Evolutionary conservation across 495 filamentous ascomycete species (phyloP).

Genomic region (Immersiella caudata): DNA sequence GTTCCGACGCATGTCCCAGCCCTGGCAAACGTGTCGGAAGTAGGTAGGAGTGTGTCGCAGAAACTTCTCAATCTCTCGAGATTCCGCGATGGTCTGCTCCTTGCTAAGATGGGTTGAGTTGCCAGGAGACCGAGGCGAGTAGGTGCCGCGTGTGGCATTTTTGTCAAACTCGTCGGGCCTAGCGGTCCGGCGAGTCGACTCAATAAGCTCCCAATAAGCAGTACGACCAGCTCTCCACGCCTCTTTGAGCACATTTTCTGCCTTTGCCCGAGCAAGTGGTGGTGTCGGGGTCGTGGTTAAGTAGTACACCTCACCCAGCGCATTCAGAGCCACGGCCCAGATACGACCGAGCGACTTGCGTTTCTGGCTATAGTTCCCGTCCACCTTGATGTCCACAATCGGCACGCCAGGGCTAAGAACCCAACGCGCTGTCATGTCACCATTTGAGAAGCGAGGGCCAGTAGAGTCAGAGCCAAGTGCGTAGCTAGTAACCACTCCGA

Average conservation of each 20-base stretch:
- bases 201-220: slow-evolving; percentile 78
- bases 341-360: slow-evolving; percentile 69
- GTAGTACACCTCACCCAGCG: slow-evolving; percentile 88
- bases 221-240: slow-evolving; percentile 82
- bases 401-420: slow-evolving; percentile 89
- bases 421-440: slow-evolving; percentile 83
- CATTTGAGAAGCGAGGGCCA: slow-evolving; percentile 67
- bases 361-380: slow-evolving; percentile 72
- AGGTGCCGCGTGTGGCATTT: slow-evolving; percentile 47
- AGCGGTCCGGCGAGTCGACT: slow-evolving; percentile 71
- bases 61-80: slow-evolving; percentile 78
- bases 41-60: slow-evolving; percentile 72
- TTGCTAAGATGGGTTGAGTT: slow-evolving; percentile 67
- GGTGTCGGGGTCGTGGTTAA: slow-evolving; percentile 66
- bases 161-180: slow-evolving; percentile 66
- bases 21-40: slow-evolving; percentile 76
- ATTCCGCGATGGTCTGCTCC: slow-evolving; percentile 72
- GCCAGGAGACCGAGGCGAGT: slow-evolving; percentile 53
- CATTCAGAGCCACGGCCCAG: slow-evolving; percentile 89
- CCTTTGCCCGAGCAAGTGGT: slow-evolving; percentile 42
- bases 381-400: slow-evolving; percentile 81
- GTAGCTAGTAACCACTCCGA: slow-evolving; percentile 83
- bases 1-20: slow-evolving; percentile 90
- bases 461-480: slow-evolving; percentile 70
- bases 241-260: slow-evolving; percentile 56